Percentiles rank a stretch among this genome's conserved stretches.
Conservation (phyloP, 495 filamentous ascomycete genomes). For the Neurospora intermedia region DNA sequence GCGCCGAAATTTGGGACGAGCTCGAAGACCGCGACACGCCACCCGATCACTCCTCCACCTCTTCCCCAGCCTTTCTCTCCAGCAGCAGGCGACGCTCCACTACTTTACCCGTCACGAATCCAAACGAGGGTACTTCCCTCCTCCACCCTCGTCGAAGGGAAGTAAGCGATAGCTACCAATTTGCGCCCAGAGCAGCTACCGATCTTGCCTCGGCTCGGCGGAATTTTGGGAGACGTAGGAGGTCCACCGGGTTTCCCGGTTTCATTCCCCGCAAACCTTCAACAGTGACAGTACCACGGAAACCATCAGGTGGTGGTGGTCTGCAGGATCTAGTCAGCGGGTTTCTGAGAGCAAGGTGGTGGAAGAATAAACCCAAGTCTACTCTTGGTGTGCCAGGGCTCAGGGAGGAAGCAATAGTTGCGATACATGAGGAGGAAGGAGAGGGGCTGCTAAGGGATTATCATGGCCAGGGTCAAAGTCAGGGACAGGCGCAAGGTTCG, state of each 20-base stretch:
- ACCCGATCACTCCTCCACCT: slow-evolving; percentile 17
- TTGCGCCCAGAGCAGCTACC: slow-evolving; percentile 8
- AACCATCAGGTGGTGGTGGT: slow-evolving; percentile 16
- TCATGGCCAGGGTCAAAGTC: neutral
- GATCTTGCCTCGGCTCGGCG: slow-evolving; percentile 16
- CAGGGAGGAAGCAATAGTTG: neutral
- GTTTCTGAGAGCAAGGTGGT: slow-evolving; percentile 33
- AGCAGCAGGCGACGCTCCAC: slow-evolving; percentile 25
- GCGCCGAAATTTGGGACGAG: slow-evolving; percentile 56
- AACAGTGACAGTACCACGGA: slow-evolving; percentile 5
- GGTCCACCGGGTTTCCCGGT: slow-evolving; percentile 43
- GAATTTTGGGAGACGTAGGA: slow-evolving; percentile 30
- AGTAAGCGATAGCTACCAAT: slow-evolving; percentile 18
- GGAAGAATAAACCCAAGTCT: slow-evolving; percentile 13
- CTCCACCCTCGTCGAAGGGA: slow-evolving; percentile 14
- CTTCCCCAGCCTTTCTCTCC: slow-evolving; percentile 10
- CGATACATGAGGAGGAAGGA: neutral
- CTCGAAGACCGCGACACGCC: slow-evolving; percentile 46
- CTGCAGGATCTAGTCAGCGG: slow-evolving; percentile 28
- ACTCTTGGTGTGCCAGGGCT: neutral
- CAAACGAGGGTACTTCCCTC: slow-evolving; percentile 19
- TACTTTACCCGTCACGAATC: slow-evolving; percentile 19
- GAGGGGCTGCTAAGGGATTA: neutral
- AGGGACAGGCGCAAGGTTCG: neutral
- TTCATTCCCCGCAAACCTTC: slow-evolving; percentile 33